phyloP scores from a whole-genome alignment of 2,329 filamentous ascomycete genomes.

The Talaromyces albobiverticillius region DNA sequence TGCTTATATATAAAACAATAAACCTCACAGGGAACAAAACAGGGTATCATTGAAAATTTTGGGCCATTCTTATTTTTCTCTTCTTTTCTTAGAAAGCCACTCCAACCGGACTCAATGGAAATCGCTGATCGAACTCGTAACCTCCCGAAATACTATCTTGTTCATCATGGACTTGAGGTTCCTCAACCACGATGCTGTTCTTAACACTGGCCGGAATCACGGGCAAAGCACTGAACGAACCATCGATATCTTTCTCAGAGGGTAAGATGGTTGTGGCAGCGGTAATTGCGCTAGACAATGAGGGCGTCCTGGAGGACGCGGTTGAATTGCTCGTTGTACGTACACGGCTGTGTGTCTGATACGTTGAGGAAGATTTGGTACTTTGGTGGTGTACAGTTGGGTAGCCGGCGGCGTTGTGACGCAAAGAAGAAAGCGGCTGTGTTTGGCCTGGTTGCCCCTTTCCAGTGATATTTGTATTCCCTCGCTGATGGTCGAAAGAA shows the following conservation, averaged over 20 bases:
- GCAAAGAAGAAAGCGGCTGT: background rate
- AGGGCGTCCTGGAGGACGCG: constrained; percentile 20
- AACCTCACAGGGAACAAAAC: background rate
- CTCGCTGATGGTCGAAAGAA: constrained; percentile 8
- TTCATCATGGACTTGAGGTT: constrained; percentile 15
- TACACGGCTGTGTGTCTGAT: constrained; percentile 12
- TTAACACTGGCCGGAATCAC: constrained; percentile 14
- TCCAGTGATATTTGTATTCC: constrained; percentile 2
- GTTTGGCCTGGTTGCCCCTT: constrained; percentile 6
- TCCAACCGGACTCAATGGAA: constrained; percentile 17
- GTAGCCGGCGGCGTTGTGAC: background rate
- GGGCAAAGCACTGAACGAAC: constrained; percentile 10
- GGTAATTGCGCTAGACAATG: constrained; percentile 28
- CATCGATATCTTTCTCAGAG: constrained; percentile 23
- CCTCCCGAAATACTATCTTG: constrained; percentile 10
- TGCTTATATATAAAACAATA: background rate
- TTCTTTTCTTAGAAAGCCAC: constrained; percentile 20
- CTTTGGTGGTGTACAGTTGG: constrained; percentile 4
- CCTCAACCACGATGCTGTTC: constrained; percentile 13
- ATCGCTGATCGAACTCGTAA: constrained; percentile 17
- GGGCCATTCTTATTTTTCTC: background rate
- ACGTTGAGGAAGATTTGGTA: constrained; percentile 12
- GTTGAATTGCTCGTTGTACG: constrained; percentile 15
- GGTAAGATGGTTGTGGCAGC: constrained; percentile 18
- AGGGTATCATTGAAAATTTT: constrained; percentile 9